Evolutionary conservation across 2,329 filamentous ascomycete genomes (phyloP).

Genomic region (Karstenula rhodostoma): DNA sequence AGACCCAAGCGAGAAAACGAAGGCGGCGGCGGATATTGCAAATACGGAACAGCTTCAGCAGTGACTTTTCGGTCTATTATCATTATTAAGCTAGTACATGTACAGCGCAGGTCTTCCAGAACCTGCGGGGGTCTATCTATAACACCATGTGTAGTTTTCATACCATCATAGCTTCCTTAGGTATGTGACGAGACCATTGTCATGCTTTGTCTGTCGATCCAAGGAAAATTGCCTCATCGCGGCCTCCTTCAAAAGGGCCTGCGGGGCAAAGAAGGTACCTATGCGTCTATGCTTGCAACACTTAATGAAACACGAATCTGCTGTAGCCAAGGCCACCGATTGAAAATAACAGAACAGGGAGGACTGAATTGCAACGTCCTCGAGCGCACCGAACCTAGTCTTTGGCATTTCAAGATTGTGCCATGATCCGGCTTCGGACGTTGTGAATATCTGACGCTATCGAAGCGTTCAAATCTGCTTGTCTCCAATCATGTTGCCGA

Average conservation of each 20-base stretch:
- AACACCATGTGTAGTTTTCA: conserved; percentile 40
- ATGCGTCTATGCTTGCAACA: conserved; percentile 47
- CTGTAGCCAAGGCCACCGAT: conserved; percentile 33
- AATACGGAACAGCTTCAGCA: neutral
- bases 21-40: neutral
- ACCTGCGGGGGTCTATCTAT: conserved; percentile 43
- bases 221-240: conserved; percentile 23
- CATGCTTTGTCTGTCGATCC: conserved; percentile 26
- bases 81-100: conserved; percentile 44
- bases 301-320: conserved; percentile 29
- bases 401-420: neutral
- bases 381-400: conserved; percentile 11
- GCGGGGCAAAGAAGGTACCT: conserved; percentile 32
- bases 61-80: conserved; percentile 32
- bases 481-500: conserved; percentile 47
- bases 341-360: conserved; percentile 38
- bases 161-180: conserved; percentile 38
- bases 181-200: conserved; percentile 28
- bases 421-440: neutral
- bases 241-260: conserved; percentile 25
- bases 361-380: conserved; percentile 30
- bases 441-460: conserved; percentile 1
- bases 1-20: neutral
- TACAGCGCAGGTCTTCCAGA: conserved; percentile 31
- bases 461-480: conserved; percentile 27